phyloP scores from a whole-genome alignment of 2,329 filamentous ascomycete species.

The Teratosphaeria nubilosa region DNA sequence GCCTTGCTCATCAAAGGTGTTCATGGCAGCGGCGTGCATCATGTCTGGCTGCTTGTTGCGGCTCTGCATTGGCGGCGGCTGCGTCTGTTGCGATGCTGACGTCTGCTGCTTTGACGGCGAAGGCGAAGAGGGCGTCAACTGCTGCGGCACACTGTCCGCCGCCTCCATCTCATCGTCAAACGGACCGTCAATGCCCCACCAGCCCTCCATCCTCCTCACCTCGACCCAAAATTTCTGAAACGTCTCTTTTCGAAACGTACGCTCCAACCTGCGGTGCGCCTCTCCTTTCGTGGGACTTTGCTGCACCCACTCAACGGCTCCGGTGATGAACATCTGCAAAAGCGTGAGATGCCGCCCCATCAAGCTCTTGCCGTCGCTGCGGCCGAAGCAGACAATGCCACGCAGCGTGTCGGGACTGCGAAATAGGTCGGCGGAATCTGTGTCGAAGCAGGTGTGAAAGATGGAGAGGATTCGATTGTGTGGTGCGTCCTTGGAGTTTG shows the following conservation, averaged over 20 bases:
- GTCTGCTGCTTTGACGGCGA: neutral
- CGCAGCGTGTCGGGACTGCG: neutral
- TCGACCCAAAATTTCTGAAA: neutral
- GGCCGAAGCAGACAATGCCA: neutral
- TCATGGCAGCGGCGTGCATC: too few relatives aligned
- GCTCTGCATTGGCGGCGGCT: too few relatives aligned
- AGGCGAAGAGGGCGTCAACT: neutral
- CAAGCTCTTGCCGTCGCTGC: neutral
- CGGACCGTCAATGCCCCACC: neutral
- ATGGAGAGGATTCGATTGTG: neutral
- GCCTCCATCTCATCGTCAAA: neutral
- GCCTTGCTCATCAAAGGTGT: too few relatives aligned
- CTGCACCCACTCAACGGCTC: neutral
- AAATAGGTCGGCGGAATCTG: neutral
- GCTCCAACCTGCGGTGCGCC: neutral
- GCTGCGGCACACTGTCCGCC: neutral
- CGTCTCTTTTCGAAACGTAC: neutral
- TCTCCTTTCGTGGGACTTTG: neutral
- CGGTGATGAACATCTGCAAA: neutral
- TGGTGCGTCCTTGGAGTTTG: neutral
- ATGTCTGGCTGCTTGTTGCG: too few relatives aligned
- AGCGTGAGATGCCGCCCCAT: neutral
- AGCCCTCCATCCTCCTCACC: neutral
- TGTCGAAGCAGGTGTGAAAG: neutral
- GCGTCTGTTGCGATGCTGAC: neutral